Percentiles rank a stretch among this genome's conserved stretches.
phyloP scores from a whole-genome alignment of 208 protist genomes.

The Trypanosoma mega region DNA sequence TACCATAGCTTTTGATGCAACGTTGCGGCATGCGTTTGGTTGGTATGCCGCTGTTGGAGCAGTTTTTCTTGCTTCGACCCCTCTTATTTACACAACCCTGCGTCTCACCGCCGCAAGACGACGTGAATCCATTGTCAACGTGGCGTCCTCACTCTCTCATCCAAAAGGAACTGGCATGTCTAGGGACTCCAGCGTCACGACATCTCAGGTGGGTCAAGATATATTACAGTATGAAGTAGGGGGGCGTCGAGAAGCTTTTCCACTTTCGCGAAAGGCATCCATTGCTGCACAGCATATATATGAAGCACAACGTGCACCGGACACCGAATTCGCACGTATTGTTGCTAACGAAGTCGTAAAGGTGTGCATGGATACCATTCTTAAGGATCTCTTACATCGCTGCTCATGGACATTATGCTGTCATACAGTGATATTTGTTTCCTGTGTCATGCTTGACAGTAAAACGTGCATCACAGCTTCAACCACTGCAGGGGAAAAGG shows the following conservation, averaged over 20 bases:
- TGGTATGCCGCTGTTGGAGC: conserved; percentile 36
- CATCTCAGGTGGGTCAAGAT: neutral
- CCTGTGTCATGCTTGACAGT: conserved; percentile 18
- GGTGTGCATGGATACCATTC: conserved; percentile 11
- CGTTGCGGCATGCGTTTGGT: conserved; percentile 24
- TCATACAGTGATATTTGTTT: conserved; percentile 23
- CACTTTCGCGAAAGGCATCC: conserved; percentile 16
- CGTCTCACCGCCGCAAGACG: conserved; percentile 26
- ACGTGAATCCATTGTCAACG: conserved; percentile 30
- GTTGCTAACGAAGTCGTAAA: conserved; percentile 21
- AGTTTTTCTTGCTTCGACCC: conserved; percentile 32
- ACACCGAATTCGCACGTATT: conserved; percentile 28
- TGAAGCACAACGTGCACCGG: conserved; percentile 23
- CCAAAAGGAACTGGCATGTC: conserved; percentile 19
- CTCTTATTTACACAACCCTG: conserved; percentile 32
- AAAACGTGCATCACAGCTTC: conserved; percentile 1
- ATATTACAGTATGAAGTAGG: neutral
- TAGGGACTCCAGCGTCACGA: neutral
- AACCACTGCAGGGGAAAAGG: neutral
- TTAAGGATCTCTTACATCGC: conserved; percentile 7
- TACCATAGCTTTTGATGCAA: conserved; percentile 9
- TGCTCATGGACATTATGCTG: conserved; percentile 14
- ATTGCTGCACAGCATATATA: conserved; percentile 16
- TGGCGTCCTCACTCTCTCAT: conserved; percentile 24
- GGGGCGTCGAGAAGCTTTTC: conserved; percentile 12